Conservation (phyloP, 192 early-diverging fungal genomes). For the Coemansia sp. region DNA sequence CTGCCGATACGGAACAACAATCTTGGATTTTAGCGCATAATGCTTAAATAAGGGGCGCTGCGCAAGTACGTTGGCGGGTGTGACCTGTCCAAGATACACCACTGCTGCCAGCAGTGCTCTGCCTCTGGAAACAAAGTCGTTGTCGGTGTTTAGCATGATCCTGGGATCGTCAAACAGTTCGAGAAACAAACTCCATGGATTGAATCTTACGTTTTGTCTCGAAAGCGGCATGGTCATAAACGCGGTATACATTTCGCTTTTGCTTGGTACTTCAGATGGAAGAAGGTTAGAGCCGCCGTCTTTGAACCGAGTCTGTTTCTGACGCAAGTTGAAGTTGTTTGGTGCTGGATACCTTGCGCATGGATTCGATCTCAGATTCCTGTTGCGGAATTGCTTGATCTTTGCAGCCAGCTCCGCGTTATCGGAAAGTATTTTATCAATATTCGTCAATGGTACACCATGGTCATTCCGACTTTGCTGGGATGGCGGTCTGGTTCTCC, state of each 20-base stretch:
- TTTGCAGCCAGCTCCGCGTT: slow-evolving; percentile 4
- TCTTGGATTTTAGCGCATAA: slow-evolving; percentile 10
- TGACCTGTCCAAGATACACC: slow-evolving; percentile 28
- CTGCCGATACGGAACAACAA: slow-evolving; percentile 1
- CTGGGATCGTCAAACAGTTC: slow-evolving; percentile 44
- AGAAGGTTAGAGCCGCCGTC: background rate
- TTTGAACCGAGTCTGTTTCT: background rate
- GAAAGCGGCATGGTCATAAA: slow-evolving; percentile 13
- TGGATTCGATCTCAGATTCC: background rate
- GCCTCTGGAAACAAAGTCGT: background rate
- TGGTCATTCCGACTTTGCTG: background rate
- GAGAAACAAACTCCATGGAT: slow-evolving; percentile 47
- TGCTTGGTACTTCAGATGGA: slow-evolving; percentile 20
- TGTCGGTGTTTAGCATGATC: background rate
- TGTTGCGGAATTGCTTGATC: slow-evolving; percentile 2
- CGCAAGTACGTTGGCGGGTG: slow-evolving; percentile 19
- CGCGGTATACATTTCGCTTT: slow-evolving; percentile 23
- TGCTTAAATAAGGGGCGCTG: slow-evolving; percentile 26
- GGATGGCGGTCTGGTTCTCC: slow-evolving; percentile 21
- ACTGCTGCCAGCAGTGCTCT: slow-evolving; percentile 19
- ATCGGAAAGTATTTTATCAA: background rate
- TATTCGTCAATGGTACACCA: background rate
- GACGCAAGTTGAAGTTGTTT: background rate
- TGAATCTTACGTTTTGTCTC: slow-evolving; percentile 17
- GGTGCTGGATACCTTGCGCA: slow-evolving; percentile 1